phyloP scores from a whole-genome alignment of 371 early-diverging fungal genomes.

The Haplosporangium sp. region DNA sequence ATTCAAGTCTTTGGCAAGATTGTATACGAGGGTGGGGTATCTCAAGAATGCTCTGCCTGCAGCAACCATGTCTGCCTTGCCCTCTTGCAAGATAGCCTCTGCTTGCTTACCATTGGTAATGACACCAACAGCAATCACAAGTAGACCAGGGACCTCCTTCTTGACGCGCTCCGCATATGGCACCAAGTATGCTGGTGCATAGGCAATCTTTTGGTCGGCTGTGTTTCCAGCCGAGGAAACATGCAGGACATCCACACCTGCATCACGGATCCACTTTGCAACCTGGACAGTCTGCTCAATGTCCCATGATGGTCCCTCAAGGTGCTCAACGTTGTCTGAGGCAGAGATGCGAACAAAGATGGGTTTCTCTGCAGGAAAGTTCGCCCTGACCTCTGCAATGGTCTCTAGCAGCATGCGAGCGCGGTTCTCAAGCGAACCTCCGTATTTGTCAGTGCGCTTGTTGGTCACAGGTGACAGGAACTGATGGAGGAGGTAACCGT shows the following conservation, averaged over 20 bases:
- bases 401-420: slow-evolving; percentile 75
- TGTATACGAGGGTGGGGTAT: slow-evolving; percentile 64
- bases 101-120: slow-evolving; percentile 76
- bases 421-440: slow-evolving; percentile 83
- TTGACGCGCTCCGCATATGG: slow-evolving; percentile 69
- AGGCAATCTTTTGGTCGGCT: slow-evolving; percentile 61
- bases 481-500: slow-evolving; percentile 80
- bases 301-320: too few species aligned
- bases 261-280: slow-evolving; percentile 60
- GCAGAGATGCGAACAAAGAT: slow-evolving; percentile 82
- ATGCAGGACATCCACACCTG: slow-evolving; percentile 83
- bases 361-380: slow-evolving; percentile 82
- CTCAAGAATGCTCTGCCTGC: slow-evolving; percentile 81
- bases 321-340: slow-evolving; percentile 70
- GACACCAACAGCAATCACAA: slow-evolving; percentile 77
- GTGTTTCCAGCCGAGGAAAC: slow-evolving; percentile 75
- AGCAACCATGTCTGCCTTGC: slow-evolving; percentile 77
- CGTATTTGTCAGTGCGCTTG: slow-evolving; percentile 85
- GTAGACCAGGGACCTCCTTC: slow-evolving; percentile 64
- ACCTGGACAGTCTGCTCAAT: slow-evolving; percentile 72
- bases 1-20: slow-evolving; percentile 67
- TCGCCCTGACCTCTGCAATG: slow-evolving; percentile 66
- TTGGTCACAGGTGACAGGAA: slow-evolving; percentile 88
- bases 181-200: slow-evolving; percentile 76
- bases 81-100: slow-evolving; percentile 69